Conservation (phyloP, 164 flowering plant genomes). For the Umbellularia californica region DNA sequence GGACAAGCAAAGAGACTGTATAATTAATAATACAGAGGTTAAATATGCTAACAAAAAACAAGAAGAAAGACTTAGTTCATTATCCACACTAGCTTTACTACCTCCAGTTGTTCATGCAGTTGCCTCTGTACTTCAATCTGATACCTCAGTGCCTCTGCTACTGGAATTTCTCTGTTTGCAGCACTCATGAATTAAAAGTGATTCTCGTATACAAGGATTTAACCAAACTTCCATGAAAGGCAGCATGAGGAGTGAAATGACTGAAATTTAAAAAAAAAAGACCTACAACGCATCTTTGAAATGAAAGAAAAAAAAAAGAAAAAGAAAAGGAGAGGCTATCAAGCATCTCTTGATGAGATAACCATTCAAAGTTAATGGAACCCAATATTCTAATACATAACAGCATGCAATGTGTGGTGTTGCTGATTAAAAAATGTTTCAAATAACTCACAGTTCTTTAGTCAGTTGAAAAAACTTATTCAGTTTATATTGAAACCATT, state of each 20-base stretch:
- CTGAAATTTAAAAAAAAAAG: too few species aligned
- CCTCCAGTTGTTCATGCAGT: constrained; percentile 77
- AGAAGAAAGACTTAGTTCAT: too few species aligned
- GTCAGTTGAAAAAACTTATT: too few species aligned
- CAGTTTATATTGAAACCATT: background rate
- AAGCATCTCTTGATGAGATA: background rate
- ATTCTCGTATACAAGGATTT: background rate
- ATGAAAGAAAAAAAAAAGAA: background rate
- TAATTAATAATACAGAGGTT: too few species aligned
- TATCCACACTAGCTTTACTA: constrained; percentile 10
- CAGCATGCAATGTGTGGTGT: background rate
- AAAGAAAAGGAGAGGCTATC: background rate
- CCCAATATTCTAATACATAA: background rate
- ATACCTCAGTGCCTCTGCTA: constrained; percentile 45
- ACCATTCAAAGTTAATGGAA: background rate
- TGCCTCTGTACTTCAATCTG: constrained; percentile 68
- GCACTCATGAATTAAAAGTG: background rate
- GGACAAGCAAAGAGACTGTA: background rate
- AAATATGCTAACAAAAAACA: background rate
- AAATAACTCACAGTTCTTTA: background rate
- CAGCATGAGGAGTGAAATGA: background rate
- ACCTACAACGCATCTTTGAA: background rate
- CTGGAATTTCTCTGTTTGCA: constrained; percentile 45
- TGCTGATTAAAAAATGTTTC: background rate
- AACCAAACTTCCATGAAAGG: background rate